A percentile compares a stretch with the other conserved stretches of the same genome.
Conservation (phyloP, 352 stramenopile genomes). For the Albugo candida region DNA sequence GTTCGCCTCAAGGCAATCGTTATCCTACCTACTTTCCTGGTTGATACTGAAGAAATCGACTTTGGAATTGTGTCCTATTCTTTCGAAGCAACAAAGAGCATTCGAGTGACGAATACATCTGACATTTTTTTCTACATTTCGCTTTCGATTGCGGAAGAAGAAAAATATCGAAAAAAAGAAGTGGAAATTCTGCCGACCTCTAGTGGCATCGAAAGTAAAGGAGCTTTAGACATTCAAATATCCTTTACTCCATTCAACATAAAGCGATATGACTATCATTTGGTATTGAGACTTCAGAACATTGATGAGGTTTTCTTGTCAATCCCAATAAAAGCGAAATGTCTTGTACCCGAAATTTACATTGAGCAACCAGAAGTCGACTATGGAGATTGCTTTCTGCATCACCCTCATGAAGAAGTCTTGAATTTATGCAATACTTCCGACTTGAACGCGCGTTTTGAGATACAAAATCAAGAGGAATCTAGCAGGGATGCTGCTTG, state of each 20-base stretch:
- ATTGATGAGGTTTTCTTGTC: slow-evolving; percentile 80
- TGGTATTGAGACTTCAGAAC: slow-evolving; percentile 81
- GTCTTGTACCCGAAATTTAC: slow-evolving; percentile 59
- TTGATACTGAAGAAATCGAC: slow-evolving; percentile 78
- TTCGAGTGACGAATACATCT: slow-evolving; percentile 85
- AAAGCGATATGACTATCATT: slow-evolving; percentile 82
- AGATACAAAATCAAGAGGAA: slow-evolving; percentile 81
- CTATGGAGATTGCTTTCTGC: slow-evolving; percentile 82
- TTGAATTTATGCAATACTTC: slow-evolving; percentile 80
- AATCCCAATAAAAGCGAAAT: slow-evolving; percentile 80
- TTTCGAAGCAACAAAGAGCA: slow-evolving; percentile 48
- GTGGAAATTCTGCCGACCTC: slow-evolving; percentile 60
- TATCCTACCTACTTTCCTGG: slow-evolving; percentile 86
- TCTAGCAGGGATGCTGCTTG: slow-evolving; percentile 63
- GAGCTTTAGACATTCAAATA: slow-evolving; percentile 66
- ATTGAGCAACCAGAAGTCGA: slow-evolving; percentile 53
- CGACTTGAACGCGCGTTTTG: slow-evolving; percentile 58
- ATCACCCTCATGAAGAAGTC: slow-evolving; percentile 79
- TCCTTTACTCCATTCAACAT: slow-evolving; percentile 76
- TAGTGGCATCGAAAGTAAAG: slow-evolving; percentile 64
- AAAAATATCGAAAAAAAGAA: slow-evolving; percentile 79
- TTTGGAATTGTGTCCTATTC: slow-evolving; percentile 86
- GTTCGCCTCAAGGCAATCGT: slow-evolving; percentile 79
- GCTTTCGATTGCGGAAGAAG: slow-evolving; percentile 83
- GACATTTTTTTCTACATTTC: slow-evolving; percentile 84